These are phyloP conservation scores for Geotrichum cucujoidarum DNA, from an alignment of 1,139 yeast species.

Conservation along the genomic window DNA sequence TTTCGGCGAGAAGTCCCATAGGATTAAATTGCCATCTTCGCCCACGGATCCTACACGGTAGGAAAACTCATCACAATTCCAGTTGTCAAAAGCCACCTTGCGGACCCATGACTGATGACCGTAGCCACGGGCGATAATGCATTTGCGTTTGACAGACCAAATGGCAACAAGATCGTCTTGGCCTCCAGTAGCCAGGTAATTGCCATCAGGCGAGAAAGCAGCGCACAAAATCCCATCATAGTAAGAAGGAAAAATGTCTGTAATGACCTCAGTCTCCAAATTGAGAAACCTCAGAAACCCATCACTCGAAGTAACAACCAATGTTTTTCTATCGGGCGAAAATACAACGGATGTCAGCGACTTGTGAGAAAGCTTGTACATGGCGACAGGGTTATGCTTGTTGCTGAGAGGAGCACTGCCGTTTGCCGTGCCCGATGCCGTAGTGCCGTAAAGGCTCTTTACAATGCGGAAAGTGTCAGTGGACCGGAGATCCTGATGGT, in stretches of 20 bases:
- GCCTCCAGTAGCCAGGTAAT: conserved; percentile 53
- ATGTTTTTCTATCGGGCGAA: conserved; percentile 43
- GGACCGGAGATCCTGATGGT: conserved; percentile 24
- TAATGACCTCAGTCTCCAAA: conserved; percentile 43
- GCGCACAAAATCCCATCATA: conserved; percentile 61
- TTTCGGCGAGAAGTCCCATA: conserved; percentile 72
- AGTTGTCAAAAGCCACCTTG: conserved; percentile 45
- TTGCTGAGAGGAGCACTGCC: conserved; percentile 10
- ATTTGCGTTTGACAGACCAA: conserved; percentile 30
- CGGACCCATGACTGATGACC: conserved; percentile 68
- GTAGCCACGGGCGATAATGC: conserved; percentile 44
- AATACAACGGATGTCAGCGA: conserved; percentile 50
- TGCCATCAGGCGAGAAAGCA: conserved; percentile 61
- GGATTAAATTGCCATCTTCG: conserved; percentile 59
- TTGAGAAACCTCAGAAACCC: conserved; percentile 62
- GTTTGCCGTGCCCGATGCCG: conserved; percentile 1
- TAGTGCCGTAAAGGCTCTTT: conserved; percentile 23
- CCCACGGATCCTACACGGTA: conserved; percentile 66
- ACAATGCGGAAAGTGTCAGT: conserved; percentile 31
- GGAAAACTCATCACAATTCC: conserved; percentile 34
- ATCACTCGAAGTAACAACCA: conserved; percentile 59
- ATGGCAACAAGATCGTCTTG: conserved; percentile 41
- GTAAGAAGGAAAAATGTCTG: conserved; percentile 61
- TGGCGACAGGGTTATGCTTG: conserved; percentile 48
- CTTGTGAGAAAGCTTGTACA: conserved; percentile 55